Evolutionary conservation across 1,284 basidiomycete genomes (phyloP), one percentile per base, ranked within the genome.

Genomic region (Gomphus bonarii): DNA sequence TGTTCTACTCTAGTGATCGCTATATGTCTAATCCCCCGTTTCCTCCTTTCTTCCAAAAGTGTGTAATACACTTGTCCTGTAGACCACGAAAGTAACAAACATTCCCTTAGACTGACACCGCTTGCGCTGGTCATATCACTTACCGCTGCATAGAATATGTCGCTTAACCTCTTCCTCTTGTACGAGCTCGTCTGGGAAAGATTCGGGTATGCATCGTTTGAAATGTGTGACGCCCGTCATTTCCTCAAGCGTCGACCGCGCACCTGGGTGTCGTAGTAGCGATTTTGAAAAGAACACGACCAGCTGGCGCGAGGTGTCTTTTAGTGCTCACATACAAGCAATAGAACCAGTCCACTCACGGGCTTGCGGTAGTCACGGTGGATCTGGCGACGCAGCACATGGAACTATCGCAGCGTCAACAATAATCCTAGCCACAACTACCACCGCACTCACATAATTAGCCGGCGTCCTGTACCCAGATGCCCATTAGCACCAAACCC

Each of bases 321-420:
- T 44, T 22, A 44, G 42, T 44, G 42, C 10, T 6, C 3, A 25
- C 3, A 50, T 1, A 48, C 40, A 10, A 46, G n/a, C 40, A 7
- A 20, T 51, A 20, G 5, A 3, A 43, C 18, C 11, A 43, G 6
- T 8, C 11, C 33, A 65, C 80, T 58, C 65, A 88, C 85, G 52
- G 94, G 94, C 76, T 97, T 97, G 66, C 94, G 84, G 88, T 93
- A 97, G 70, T 95, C 94, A 64, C 94, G 90, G 72, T 92, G 88
- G 67, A 92, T 91, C 73, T 97, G 94, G 63, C 93, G 85, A 70
- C 94, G 88, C 53, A 97, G 84, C 60, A 95, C 91, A 70, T 97
- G 94, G 89, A 91, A 95, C 85, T 88, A 60, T 18, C 58, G 59
- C 57, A 55, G 54, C 18, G 25, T 53, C 46, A 40, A 28, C 20